phyloP scores from a whole-genome alignment of 768 basidiomycete genomes.

The Mycena floridula region DNA sequence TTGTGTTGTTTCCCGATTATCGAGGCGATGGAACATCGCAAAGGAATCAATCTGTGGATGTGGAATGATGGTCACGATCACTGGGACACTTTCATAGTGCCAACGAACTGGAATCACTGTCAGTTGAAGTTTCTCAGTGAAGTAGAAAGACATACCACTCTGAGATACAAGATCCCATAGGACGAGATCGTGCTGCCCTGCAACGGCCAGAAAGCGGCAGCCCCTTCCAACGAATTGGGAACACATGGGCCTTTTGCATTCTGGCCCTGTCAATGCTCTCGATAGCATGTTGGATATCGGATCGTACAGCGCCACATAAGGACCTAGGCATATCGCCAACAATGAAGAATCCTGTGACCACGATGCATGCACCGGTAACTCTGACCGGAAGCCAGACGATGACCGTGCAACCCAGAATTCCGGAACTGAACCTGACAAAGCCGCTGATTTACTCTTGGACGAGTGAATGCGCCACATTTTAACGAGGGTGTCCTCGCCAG shows the following conservation, averaged over 20 bases:
- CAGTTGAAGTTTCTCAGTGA: background rate
- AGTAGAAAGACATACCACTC: conserved; percentile 40
- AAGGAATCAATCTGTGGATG: conserved; percentile 57
- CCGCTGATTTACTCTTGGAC: conserved; percentile 43
- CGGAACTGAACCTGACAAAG: conserved; percentile 15
- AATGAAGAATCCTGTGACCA: conserved; percentile 90
- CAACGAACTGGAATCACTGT: conserved; percentile 44
- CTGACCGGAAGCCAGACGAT: conserved; percentile 61
- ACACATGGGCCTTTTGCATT: conserved; percentile 36
- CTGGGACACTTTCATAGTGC: conserved; percentile 34
- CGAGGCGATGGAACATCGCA: conserved; percentile 42
- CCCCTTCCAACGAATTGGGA: conserved; percentile 63
- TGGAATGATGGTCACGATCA: conserved; percentile 41
- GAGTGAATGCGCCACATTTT: conserved; percentile 75
- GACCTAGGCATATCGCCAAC: conserved; percentile 64
- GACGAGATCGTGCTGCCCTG: conserved; percentile 41
- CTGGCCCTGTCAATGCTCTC: conserved; percentile 54
- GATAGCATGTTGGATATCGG: conserved; percentile 52
- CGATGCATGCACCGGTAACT: conserved; percentile 54
- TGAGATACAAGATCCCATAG: conserved; percentile 71
- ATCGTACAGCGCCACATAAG: conserved; percentile 71
- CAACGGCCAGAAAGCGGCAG: conserved; percentile 65
- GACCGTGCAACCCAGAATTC: conserved; percentile 82
- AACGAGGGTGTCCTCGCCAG: conserved; percentile 67
- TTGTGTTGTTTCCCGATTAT: conserved; percentile 17